phyloP scores from a whole-genome alignment of 2,329 filamentous ascomycete genomes.

The Tolypocladium sp. region DNA sequence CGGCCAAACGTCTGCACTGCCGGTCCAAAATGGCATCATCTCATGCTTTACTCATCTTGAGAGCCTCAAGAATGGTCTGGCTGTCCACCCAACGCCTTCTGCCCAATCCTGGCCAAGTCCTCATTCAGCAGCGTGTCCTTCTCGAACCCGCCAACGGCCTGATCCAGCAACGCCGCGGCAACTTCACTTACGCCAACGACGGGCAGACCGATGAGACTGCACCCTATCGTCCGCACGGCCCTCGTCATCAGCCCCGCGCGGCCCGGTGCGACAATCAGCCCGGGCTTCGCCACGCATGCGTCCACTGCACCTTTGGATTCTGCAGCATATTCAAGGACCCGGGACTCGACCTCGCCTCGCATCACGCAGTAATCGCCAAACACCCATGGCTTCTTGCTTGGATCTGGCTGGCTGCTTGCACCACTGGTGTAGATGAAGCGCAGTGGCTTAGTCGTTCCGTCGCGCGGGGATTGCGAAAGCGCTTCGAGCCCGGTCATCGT shows the following conservation, averaged over 20 bases:
- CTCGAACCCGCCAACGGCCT: constrained; percentile 33
- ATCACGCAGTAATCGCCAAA: constrained; percentile 32
- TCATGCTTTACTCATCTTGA: background rate
- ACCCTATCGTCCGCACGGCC: background rate
- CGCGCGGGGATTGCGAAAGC: constrained; percentile 18
- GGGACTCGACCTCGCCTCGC: constrained; percentile 37
- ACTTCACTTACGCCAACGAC: constrained; percentile 26
- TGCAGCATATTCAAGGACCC: constrained; percentile 29
- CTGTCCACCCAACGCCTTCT: background rate
- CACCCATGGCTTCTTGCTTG: constrained; percentile 27
- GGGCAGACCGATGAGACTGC: constrained; percentile 17
- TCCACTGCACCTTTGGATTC: constrained; percentile 28
- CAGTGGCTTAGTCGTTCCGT: constrained; percentile 21
- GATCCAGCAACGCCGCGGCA: constrained; percentile 32
- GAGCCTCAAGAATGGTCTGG: background rate
- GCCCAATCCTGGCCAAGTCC: constrained; percentile 30
- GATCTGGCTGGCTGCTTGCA: constrained; percentile 31
- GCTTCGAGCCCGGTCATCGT: constrained; percentile 21
- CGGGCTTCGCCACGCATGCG: constrained; percentile 30
- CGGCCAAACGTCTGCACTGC: background rate
- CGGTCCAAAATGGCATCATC: too few relatives aligned
- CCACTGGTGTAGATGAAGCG: constrained; percentile 43
- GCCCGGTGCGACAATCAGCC: constrained; percentile 22
- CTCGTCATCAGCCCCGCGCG: background rate
- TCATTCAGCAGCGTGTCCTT: constrained; percentile 33